These are phyloP conservation scores for Marasmius oreades DNA, from an alignment of 1,284 basidiomycete species.

Conservation along the genomic window DNA sequence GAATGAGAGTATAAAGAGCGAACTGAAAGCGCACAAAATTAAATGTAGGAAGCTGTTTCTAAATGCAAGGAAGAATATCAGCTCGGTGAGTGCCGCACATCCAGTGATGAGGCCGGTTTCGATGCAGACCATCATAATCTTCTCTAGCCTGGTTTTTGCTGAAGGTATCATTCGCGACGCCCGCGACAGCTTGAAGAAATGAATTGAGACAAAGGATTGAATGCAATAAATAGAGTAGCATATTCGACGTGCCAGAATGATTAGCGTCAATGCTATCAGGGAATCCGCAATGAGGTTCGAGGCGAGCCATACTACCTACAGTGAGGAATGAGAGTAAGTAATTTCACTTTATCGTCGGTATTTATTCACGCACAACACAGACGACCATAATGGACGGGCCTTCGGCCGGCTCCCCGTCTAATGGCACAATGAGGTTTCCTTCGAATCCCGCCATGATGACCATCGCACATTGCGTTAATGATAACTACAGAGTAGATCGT, in stretches of 20 bases:
- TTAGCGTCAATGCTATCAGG: background rate
- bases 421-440: background rate
- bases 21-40: constrained; percentile 7
- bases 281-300: background rate
- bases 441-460: background rate
- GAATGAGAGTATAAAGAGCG: background rate
- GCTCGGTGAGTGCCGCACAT: constrained; percentile 11
- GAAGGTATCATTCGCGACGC: background rate
- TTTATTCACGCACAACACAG: background rate
- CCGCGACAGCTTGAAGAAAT: background rate
- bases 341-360: background rate
- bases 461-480: background rate
- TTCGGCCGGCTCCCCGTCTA: background rate
- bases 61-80: constrained; percentile 11
- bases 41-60: constrained; percentile 12
- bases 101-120: constrained; percentile 16
- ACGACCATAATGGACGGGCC: background rate
- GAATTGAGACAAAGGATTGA: background rate
- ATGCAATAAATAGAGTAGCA: background rate
- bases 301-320: background rate
- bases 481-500: background rate
- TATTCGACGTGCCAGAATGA: background rate
- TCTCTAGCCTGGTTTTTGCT: constrained; percentile 3
- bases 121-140: constrained; percentile 8
- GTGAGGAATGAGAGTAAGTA: background rate